phyloP scores from a whole-genome alignment of 2,329 filamentous ascomycete genomes.

The Hypoxylon sp. region DNA sequence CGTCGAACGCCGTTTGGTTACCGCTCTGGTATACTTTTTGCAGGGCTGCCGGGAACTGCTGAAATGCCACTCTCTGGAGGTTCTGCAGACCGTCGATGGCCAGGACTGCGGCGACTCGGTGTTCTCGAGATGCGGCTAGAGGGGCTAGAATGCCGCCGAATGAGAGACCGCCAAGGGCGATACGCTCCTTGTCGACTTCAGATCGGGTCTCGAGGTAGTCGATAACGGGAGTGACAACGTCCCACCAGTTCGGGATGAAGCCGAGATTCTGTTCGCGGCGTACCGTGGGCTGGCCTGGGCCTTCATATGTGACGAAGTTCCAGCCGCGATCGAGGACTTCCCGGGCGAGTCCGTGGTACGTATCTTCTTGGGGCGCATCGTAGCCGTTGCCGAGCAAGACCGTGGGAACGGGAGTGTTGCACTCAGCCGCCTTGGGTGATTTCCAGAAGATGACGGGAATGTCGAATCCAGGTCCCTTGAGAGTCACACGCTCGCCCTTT shows the following conservation, averaged over 20 bases:
- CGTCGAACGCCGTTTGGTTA: conserved; percentile 38
- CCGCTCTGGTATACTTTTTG: conserved; percentile 18
- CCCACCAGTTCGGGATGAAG: conserved; percentile 58
- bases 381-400: conserved; percentile 57
- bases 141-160: conserved; percentile 54
- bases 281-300: conserved; percentile 56
- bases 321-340: conserved; percentile 50
- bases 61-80: conserved; percentile 11
- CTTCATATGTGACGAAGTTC: conserved; percentile 57
- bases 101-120: conserved; percentile 53
- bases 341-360: conserved; percentile 53
- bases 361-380: conserved; percentile 58
- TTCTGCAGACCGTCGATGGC: conserved; percentile 52
- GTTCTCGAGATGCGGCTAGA: conserved; percentile 54
- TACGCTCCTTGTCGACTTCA: conserved; percentile 44
- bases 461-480: conserved; percentile 50
- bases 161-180: conserved; percentile 53
- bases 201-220: conserved; percentile 36
- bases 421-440: conserved; percentile 27
- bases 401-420: conserved; percentile 48
- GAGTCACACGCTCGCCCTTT: conserved; percentile 56
- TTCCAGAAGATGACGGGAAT: conserved; percentile 47
- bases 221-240: conserved; percentile 52
- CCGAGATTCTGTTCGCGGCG: conserved; percentile 55
- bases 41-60: conserved; percentile 8